Percentiles rank a stretch among this genome's conserved stretches.
Evolutionary conservation across 208 protist species (phyloP).

Genomic region (Kentomonas sorsogonicus): DNA sequence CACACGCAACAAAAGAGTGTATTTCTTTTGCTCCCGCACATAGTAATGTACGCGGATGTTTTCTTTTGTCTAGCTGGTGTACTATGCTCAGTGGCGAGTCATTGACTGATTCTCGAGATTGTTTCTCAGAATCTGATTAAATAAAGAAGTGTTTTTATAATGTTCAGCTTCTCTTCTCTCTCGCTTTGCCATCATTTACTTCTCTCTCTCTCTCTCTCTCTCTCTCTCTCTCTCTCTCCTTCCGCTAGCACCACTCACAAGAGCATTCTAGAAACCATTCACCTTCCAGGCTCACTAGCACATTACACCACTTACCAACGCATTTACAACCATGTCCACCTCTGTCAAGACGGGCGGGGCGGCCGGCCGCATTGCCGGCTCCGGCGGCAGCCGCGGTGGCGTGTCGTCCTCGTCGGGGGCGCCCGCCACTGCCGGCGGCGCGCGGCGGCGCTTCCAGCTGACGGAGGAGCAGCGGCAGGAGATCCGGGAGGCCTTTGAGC

Average conservation of each 20-base stretch:
- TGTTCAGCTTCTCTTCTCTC: background rate
- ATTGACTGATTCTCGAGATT: too few relatives aligned
- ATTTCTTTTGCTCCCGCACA: too few relatives aligned
- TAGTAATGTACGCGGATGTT: too few relatives aligned
- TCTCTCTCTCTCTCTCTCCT: background rate
- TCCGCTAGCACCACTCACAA: background rate
- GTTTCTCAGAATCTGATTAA: too few relatives aligned
- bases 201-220: slow-evolving; percentile 7
- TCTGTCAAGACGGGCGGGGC: too few relatives aligned
- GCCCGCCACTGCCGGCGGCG: slow-evolving; percentile 16
- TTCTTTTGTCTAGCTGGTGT: too few relatives aligned
- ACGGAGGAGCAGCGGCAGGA: slow-evolving; percentile 98
- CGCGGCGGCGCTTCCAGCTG: slow-evolving; percentile 92
- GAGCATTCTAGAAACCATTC: background rate
- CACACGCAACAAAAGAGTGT: too few relatives aligned
- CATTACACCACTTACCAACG: background rate
- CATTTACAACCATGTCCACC: too few relatives aligned
- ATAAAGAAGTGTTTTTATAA: background rate
- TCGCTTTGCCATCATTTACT: background rate
- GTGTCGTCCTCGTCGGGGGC: slow-evolving; percentile 37
- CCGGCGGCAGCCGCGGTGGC: too few relatives aligned
- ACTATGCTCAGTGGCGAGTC: too few relatives aligned
- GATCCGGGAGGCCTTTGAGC: slow-evolving; percentile 99
- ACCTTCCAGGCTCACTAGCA: background rate
- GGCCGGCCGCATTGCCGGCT: too few relatives aligned